Evolutionary conservation across 345 rosid species (phyloP).

Genomic region (Balakata baccata): DNA sequence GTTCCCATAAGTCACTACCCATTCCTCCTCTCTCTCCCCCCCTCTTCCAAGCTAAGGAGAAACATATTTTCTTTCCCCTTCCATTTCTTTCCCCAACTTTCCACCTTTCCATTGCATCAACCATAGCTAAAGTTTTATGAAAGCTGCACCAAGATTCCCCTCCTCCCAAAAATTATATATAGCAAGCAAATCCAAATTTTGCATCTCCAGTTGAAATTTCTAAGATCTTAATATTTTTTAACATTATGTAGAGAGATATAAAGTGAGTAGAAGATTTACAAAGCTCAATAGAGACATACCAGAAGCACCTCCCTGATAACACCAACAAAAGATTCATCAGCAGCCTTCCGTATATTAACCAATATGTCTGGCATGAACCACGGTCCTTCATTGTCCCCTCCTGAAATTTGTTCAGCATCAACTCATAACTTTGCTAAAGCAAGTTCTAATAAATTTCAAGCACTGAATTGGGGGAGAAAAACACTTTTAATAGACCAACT

Average conservation of each 20-base stretch:
- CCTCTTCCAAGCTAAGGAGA: not conserved
- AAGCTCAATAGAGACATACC: constrained; percentile 39
- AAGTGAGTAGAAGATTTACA: not conserved
- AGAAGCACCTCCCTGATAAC: constrained; percentile 75
- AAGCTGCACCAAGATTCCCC: not conserved
- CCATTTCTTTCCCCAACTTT: not conserved
- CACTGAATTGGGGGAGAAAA: not conserved
- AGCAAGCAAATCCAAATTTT: not conserved
- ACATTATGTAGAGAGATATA: not conserved
- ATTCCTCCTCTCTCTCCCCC: not conserved
- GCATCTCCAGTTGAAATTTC: not conserved
- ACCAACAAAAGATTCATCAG: constrained; percentile 56
- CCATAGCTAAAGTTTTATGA: not conserved
- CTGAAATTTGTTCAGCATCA: constrained; percentile 34
- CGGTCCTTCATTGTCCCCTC: constrained; percentile 74
- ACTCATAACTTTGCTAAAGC: not conserved
- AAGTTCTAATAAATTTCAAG: not conserved
- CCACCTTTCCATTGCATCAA: not conserved
- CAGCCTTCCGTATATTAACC: constrained; percentile 65
- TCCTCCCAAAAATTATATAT: not conserved
- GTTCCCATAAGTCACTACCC: not conserved
- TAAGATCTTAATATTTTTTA: not conserved
- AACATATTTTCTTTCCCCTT: not conserved
- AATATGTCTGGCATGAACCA: constrained; percentile 87
- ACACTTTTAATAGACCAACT: not conserved